Percentiles rank a stretch among this genome's conserved stretches.
phyloP scores from a whole-genome alignment of 2,329 filamentous ascomycete genomes.

The Fusarium verticillioides region DNA sequence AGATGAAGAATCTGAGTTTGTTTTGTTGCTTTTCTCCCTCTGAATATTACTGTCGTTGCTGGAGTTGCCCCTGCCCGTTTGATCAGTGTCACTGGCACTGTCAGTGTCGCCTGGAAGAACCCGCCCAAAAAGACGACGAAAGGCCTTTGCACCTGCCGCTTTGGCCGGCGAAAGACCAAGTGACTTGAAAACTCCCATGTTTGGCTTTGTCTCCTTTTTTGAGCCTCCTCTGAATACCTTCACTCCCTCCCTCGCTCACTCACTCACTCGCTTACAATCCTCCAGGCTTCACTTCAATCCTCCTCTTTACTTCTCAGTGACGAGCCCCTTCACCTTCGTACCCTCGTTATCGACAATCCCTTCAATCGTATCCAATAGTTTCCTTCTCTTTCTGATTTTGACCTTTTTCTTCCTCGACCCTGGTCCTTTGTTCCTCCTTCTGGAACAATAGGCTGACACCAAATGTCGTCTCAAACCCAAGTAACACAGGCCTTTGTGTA shows the following conservation, averaged over 20 bases:
- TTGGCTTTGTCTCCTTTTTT: not conserved
- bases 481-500: slow-evolving; percentile 7
- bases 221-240: not conserved
- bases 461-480: not conserved
- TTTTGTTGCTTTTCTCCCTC: slow-evolving; percentile 6
- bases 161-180: slow-evolving; percentile 47
- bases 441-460: not conserved
- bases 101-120: slow-evolving; percentile 40
- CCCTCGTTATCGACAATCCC: not conserved
- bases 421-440: not conserved
- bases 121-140: slow-evolving; percentile 49
- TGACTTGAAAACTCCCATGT: slow-evolving; percentile 46
- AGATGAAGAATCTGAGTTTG: not conserved
- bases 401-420: not conserved
- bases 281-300: not conserved
- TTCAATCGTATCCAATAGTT: not conserved
- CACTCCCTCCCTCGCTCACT: slow-evolving; percentile 1
- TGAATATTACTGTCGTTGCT: slow-evolving; percentile 12
- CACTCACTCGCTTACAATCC: not conserved
- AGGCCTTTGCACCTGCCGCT: slow-evolving; percentile 44
- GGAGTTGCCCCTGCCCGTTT: slow-evolving; percentile 26
- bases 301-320: not conserved
- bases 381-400: not conserved
- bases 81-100: slow-evolving; percentile 27
- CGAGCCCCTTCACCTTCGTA: not conserved